phyloP scores from a whole-genome alignment of 164 flowering plant genomes.

The Tinospora cordifolia region DNA sequence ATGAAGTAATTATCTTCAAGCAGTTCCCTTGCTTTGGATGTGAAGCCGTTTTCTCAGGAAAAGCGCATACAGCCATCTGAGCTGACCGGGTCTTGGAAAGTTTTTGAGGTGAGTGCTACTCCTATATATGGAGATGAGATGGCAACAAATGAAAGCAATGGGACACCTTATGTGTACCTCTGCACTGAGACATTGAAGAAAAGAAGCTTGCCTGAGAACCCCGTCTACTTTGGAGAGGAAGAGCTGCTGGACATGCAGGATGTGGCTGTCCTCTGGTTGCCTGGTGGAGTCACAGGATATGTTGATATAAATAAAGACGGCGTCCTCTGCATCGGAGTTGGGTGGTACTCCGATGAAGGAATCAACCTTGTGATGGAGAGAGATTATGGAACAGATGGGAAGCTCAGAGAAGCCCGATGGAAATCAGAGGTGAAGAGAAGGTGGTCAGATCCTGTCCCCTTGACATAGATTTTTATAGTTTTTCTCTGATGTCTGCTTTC shows the following conservation, averaged over 20 bases:
- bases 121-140: conserved; percentile 56
- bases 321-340: conserved; percentile 77
- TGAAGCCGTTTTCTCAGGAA: conserved; percentile 75
- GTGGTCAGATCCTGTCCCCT: conserved; percentile 53
- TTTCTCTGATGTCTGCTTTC: background rate
- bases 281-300: conserved; percentile 85
- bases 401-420: conserved; percentile 70
- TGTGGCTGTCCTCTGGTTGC: conserved; percentile 75
- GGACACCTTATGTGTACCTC: conserved; percentile 61
- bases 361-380: conserved; percentile 95
- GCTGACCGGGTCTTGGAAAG: conserved; percentile 83
- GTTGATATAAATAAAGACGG: conserved; percentile 80
- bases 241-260: conserved; percentile 82
- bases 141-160: conserved; percentile 23
- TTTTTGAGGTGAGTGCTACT: conserved; percentile 82
- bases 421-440: conserved; percentile 91
- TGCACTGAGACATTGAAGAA: conserved; percentile 84
- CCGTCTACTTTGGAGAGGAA: conserved; percentile 73
- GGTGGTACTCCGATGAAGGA: conserved; percentile 95
- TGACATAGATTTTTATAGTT: background rate
- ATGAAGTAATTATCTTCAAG: conserved; percentile 7
- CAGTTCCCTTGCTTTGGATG: conserved; percentile 62
- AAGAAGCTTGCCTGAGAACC: conserved; percentile 64
- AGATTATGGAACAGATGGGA: conserved; percentile 85
- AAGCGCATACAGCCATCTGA: conserved; percentile 67